These are phyloP conservation scores for Gossypium raimondii DNA, from an alignment of 345 rosid species.

Conservation along the genomic window DNA sequence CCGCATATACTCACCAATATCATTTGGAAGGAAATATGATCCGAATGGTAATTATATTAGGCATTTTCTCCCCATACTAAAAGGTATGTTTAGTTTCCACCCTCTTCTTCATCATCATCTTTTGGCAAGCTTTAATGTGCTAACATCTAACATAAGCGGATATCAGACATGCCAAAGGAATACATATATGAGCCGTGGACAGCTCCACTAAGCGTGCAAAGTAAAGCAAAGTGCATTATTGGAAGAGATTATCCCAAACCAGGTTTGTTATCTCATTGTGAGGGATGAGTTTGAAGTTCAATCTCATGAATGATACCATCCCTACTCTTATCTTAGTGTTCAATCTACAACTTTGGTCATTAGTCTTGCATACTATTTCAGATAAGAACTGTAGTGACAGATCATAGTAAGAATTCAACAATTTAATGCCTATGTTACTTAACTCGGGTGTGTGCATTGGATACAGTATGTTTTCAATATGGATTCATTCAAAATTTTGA, in stretches of 20 bases:
- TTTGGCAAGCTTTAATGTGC: not conserved
- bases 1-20: conserved; percentile 79
- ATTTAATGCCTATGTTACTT: not conserved
- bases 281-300: not conserved
- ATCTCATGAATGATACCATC: not conserved
- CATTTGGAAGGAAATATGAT: conserved; percentile 91
- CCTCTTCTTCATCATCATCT: not conserved
- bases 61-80: conserved; percentile 83
- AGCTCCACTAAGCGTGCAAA: conserved; percentile 78
- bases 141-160: conserved; percentile 3
- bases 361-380: not conserved
- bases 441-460: too few species aligned
- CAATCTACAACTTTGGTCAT: not conserved
- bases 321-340: not conserved
- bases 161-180: conserved; percentile 89
- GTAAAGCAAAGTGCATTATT: conserved; percentile 73
- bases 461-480: too few species aligned
- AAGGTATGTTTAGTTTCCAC: conserved; percentile 47
- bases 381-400: not conserved
- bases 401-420: not conserved
- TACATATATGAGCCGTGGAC: conserved; percentile 96
- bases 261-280: conserved; percentile 37
- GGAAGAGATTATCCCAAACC: conserved; percentile 89
- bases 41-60: conserved; percentile 73
- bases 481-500: too few species aligned